Percentiles rank a stretch among this genome's conserved stretches.
Evolutionary conservation across 345 rosid genomes (phyloP).

Genomic region (Acer yangbiense): DNA sequence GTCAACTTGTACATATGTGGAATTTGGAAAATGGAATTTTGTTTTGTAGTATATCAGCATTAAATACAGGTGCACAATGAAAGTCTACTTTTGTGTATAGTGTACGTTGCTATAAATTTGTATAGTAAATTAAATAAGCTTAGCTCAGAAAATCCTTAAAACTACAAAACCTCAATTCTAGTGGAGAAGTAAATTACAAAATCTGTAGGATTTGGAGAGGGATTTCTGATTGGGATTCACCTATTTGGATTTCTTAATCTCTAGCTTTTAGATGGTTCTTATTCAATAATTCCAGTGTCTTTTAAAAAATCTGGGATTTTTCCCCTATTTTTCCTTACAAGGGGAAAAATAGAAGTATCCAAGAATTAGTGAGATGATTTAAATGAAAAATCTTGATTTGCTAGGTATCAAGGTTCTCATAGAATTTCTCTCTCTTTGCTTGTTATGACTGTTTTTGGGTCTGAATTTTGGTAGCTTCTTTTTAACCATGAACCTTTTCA

Average conservation of each 20-base stretch:
- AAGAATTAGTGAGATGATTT: neutral
- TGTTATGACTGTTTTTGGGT: neutral
- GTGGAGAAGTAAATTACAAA: too few species aligned
- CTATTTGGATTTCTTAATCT: too few species aligned
- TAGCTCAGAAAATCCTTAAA: neutral
- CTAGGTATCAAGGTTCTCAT: too few species aligned
- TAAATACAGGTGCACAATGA: neutral
- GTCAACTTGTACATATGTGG: neutral
- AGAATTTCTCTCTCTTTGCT: neutral
- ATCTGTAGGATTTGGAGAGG: neutral
- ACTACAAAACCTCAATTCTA: neutral
- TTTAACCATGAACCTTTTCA: neutral
- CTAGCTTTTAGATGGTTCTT: too few species aligned
- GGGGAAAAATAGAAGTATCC: too few species aligned
- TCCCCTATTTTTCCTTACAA: too few species aligned
- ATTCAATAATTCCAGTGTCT: too few species aligned
- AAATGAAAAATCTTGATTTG: neutral
- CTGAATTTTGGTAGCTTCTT: too few species aligned
- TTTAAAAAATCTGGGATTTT: too few species aligned
- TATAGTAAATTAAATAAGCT: neutral
- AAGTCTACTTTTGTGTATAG: neutral
- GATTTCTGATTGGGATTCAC: too few species aligned
- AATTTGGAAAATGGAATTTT: too few species aligned
- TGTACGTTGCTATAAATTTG: neutral
- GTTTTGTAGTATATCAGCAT: too few species aligned